Base-by-base conservation (phyloP, 2,329 filamentous ascomycete species). In the Aspergillus sp. region DNA sequence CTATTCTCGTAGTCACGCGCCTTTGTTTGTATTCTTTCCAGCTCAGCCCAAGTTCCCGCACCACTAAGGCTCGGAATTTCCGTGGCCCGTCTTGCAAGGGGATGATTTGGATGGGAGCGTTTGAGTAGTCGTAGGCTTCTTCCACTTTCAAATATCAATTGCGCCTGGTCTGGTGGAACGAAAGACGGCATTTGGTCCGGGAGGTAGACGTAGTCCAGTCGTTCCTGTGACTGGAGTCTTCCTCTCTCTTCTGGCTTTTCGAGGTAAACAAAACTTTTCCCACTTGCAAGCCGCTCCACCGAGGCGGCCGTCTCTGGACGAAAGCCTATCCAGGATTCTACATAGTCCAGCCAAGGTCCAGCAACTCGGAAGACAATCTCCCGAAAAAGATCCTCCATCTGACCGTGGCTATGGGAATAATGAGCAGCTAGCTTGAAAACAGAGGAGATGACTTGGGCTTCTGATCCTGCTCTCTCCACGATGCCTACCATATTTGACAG, bases 91-190 rank as follows among this genome's bases (percentile, higher is more conserved):
- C 86, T 78, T 15, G 86, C 84, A 47, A 95, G 79, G 0, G 89
- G 87, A 71, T 96, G 91, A 2, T 87, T 81, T 5, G 91, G 85
- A 71, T 95, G 90, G 67, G 90, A 87, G 23, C 81, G 79, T 67
- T 87, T 85, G 52, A 96, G 81, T 57, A 95, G 87, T 7, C 90
- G 86, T 52, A 96, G 77, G 72, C 90, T 94, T 68, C 85, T 86
- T 4, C 91, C 92, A 3, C 89, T 90, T 72, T 96, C 91, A 66
- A 94, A 93, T n/a, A 95, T 86, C 5, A 83, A 80, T 54, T 85
- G 83, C 3, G 87, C 88, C 66, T 93, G 85, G 60, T 95, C 91
- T 5, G 80, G 74, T 0, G 88, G 84, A 49, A 96, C 82, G 67
- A 95, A 95, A 2, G 83, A 80, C 0, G 91, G 91, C 77, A 95